Conservation (phyloP, 176 grass and related monocot species). For the Hyparrhenia diplandra region DNA sequence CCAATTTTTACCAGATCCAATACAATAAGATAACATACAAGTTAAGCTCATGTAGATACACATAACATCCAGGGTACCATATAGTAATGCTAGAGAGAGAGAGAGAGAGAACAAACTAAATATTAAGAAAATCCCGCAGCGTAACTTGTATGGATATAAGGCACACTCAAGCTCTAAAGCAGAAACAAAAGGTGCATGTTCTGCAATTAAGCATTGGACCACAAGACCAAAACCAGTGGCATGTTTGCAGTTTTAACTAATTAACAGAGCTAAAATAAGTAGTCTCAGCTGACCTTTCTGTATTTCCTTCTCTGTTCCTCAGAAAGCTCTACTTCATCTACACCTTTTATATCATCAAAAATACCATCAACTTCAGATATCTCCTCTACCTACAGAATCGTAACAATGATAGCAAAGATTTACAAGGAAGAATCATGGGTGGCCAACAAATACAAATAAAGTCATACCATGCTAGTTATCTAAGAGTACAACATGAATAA, state of each 20-base stretch:
- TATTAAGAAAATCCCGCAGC: too few species aligned
- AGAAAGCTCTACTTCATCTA: conserved; percentile 83
- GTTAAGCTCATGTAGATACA: too few species aligned
- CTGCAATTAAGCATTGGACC: conserved; percentile 7
- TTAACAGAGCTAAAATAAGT: conserved; percentile 4
- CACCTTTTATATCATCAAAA: conserved; percentile 53
- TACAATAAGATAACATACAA: too few species aligned
- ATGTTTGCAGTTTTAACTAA: conserved; percentile 10
- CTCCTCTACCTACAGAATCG: conserved; percentile 75
- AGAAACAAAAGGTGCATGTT: background rate
- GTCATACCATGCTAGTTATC: background rate
- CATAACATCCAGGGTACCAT: too few species aligned
- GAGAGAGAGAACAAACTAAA: too few species aligned
- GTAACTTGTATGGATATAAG: too few species aligned
- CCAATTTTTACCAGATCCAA: too few species aligned
- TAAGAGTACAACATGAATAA: conserved; percentile 5
- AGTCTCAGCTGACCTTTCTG: conserved; percentile 60
- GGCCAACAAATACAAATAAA: background rate
- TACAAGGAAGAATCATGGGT: background rate
- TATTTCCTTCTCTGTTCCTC: conserved; percentile 92
- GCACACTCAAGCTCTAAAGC: background rate
- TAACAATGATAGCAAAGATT: conserved; percentile 5
- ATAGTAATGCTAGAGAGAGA: too few species aligned
- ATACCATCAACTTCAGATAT: conserved; percentile 79
- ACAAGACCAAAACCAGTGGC: conserved; percentile 8